Conservation (phyloP, 2,329 filamentous ascomycete genomes). For the Pyrenophora tritici-repentis region DNA sequence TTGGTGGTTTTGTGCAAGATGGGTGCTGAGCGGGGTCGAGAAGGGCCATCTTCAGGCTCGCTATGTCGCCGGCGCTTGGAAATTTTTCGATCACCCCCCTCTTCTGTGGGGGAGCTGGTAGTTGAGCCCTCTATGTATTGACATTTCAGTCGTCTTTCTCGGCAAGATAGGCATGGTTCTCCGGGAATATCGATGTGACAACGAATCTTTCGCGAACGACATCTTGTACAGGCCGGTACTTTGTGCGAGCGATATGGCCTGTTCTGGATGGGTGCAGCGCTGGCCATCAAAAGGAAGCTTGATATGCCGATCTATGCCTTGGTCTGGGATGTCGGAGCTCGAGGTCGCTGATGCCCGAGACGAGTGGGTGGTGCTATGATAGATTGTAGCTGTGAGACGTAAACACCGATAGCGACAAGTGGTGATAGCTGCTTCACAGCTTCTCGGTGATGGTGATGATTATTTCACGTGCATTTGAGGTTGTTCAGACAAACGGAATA, state of each 20-base stretch:
- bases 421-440: background rate
- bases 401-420: background rate
- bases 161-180: constrained; percentile 48
- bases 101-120: constrained; percentile 29
- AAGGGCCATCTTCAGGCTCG: constrained; percentile 28
- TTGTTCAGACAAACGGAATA: constrained; percentile 1
- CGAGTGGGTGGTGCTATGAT: background rate
- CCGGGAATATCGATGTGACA: constrained; percentile 49
- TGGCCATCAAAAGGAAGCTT: constrained; percentile 33
- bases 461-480: background rate
- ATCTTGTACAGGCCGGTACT: constrained; percentile 50
- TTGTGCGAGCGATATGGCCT: constrained; percentile 52
- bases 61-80: constrained; percentile 37
- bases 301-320: background rate
- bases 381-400: background rate
- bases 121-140: constrained; percentile 40
- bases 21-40: constrained; percentile 32
- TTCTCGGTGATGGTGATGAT: background rate
- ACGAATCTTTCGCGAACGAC: constrained; percentile 49
- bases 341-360: background rate
- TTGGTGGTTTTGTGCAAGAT: constrained; percentile 36
- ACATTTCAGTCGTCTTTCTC: constrained; percentile 45
- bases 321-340: background rate
- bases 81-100: constrained; percentile 27
- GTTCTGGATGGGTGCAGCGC: constrained; percentile 39